Percentiles rank a stretch among this genome's conserved stretches.
Evolutionary conservation across 805 yeast species (phyloP).

Genomic region (Candida qinlingensis): DNA sequence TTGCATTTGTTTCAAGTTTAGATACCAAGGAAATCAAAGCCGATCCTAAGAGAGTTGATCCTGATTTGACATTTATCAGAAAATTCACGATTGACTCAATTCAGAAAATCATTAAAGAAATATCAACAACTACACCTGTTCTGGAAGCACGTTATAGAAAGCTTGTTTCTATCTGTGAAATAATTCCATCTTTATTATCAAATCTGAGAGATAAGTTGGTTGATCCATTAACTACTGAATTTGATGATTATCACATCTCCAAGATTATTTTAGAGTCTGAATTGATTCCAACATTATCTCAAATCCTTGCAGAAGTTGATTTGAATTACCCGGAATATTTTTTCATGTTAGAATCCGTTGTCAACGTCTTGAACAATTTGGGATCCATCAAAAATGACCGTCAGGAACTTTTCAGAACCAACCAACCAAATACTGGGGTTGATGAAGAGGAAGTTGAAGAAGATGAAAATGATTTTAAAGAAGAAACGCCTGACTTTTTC

Average conservation of each 20-base stretch:
- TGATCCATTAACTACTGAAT: constrained; percentile 35
- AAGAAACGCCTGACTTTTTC: constrained; percentile 77
- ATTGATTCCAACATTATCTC: constrained; percentile 51
- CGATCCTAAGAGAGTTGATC: constrained; percentile 50
- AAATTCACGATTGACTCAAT: constrained; percentile 68
- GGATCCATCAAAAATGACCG: constrained; percentile 52
- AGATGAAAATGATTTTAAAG: constrained; percentile 52
- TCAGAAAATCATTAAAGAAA: constrained; percentile 54
- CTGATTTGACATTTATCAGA: constrained; percentile 68
- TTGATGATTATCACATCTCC: constrained; percentile 61
- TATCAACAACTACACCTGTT: constrained; percentile 30
- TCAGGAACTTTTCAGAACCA: constrained; percentile 52
- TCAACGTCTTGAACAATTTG: constrained; percentile 53
- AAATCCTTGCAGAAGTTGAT: constrained; percentile 61
- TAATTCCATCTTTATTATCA: constrained; percentile 23
- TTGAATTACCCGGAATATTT: constrained; percentile 66
- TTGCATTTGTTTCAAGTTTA: constrained; percentile 57
- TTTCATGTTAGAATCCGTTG: constrained; percentile 49
- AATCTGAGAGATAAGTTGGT: constrained; percentile 16
- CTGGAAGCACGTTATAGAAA: constrained; percentile 48
- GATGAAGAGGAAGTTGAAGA: constrained; percentile 53
- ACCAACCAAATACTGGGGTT: constrained; percentile 31
- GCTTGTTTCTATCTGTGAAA: constrained; percentile 34
- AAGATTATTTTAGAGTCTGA: constrained; percentile 65
- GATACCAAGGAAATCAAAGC: constrained; percentile 28